These are phyloP conservation scores for Trichoderma virens DNA, from an alignment of 495 filamentous ascomycete species.

Conservation along the genomic window DNA sequence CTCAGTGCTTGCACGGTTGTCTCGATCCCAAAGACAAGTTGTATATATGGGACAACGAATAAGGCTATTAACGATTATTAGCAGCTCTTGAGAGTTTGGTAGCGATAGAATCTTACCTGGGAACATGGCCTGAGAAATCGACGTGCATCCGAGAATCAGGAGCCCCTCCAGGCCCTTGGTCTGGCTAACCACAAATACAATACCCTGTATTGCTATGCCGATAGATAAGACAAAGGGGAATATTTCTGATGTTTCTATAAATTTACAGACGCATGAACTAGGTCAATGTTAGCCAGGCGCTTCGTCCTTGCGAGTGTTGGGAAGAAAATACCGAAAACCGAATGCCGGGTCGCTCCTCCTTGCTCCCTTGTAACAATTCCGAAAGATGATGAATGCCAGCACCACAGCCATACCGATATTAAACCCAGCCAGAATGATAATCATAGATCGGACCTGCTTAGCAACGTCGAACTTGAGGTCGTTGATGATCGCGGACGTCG, in stretches of 20 bases:
- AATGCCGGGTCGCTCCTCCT: conserved; percentile 27
- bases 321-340: conserved; percentile 20
- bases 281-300: neutral
- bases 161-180: conserved; percentile 33
- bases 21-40: conserved; percentile 38
- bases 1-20: conserved; percentile 32
- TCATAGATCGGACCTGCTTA: conserved; percentile 40
- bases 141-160: conserved; percentile 31
- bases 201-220: conserved; percentile 38
- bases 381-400: conserved; percentile 36
- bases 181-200: conserved; percentile 38
- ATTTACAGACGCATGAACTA: conserved; percentile 28
- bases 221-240: conserved; percentile 40
- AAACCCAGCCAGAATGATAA: conserved; percentile 40
- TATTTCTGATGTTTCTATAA: conserved; percentile 30
- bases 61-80: conserved; percentile 28
- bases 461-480: conserved; percentile 35
- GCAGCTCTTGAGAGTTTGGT: neutral
- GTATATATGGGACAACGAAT: conserved; percentile 41
- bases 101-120: conserved; percentile 30
- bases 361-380: conserved; percentile 32
- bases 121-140: conserved; percentile 37
- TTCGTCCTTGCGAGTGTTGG: neutral
- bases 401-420: conserved; percentile 40
- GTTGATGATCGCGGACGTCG: conserved; percentile 28